Base-by-base conservation (phyloP, 1,284 basidiomycete species). In the Schizophyllum amplum region DNA sequence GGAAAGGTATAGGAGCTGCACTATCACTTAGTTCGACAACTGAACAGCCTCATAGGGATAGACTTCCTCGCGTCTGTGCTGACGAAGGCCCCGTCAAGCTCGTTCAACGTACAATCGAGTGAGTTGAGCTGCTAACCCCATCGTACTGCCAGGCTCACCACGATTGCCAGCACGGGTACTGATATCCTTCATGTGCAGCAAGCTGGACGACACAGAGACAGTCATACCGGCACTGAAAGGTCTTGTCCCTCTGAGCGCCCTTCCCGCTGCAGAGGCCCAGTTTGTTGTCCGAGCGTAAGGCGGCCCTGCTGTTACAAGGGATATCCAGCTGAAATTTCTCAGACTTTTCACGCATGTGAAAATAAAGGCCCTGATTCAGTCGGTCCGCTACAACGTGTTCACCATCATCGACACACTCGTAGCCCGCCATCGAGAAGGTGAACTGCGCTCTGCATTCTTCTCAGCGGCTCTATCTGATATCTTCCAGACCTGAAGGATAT, bases 181-280 rank as follows among this genome's bases (percentile, higher is more conserved):
- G 55, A 81, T 85, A 0, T 73, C 78, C 4, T 99, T 98, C 75
- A 96, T 89, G 67, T 80, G 84, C 61, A 86, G 84, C 56, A 98
- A 97, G 71, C 73, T 98, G 48, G 87, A 93, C 60, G 91, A 97
- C 67, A 80, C 83, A 17, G 89, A 92, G 64, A 86, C 90, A 1
- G 78, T 93, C 54, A 82, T 91, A 2, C 87, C 89, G 3, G 82
- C 91, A 9, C 73, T 94, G 61, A 77, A 82, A 63, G 87, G 93
- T 23, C 77, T 98, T 13, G 77, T 79, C 13, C 79, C 84, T 0
- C 74, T 99, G 21, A 81, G 83, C 1, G 74, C 76, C 21, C 75
- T 88, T 0, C 90, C 93, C 63, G 84, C 84, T n/a, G 75, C 75
- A 2, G 91, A 96, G 62, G 86, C 86, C 0, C 74, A 81, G 4